These are phyloP conservation scores for Scheffersomyces coipomensis DNA, from an alignment of 805 yeast genomes.

Conservation along the genomic window DNA sequence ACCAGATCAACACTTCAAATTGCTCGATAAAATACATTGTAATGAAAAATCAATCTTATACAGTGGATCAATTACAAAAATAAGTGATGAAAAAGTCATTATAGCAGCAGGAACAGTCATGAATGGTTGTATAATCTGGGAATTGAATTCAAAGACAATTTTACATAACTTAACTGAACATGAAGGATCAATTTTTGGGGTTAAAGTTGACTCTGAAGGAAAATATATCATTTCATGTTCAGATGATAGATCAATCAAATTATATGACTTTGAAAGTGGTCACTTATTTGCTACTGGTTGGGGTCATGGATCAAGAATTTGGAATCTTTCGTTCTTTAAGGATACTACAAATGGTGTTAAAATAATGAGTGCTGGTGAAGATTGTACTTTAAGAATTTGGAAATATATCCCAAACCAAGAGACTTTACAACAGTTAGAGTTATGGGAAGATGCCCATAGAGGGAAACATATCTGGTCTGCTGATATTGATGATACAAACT, in stretches of 20 bases:
- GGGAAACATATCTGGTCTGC: slow-evolving; percentile 91
- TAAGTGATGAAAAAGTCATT: slow-evolving; percentile 39
- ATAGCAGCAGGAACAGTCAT: slow-evolving; percentile 93
- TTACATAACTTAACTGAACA: slow-evolving; percentile 66
- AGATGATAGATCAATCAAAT: slow-evolving; percentile 84
- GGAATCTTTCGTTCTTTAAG: slow-evolving; percentile 66
- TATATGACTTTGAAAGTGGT: slow-evolving; percentile 67
- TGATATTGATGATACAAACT: slow-evolving; percentile 45
- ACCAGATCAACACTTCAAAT: slow-evolving; percentile 14
- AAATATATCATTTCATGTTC: slow-evolving; percentile 74
- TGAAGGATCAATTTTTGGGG: slow-evolving; percentile 90
- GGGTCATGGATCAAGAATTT: slow-evolving; percentile 96
- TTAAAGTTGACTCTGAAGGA: slow-evolving; percentile 58
- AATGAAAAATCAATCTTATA: slow-evolving; percentile 81
- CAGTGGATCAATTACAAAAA: slow-evolving; percentile 70
- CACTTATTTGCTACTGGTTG: slow-evolving; percentile 73
- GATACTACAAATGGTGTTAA: slow-evolving; percentile 16
- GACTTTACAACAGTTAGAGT: slow-evolving; percentile 38
- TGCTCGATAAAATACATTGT: slow-evolving; percentile 40
- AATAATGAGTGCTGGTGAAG: slow-evolving; percentile 78
- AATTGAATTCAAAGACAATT: slow-evolving; percentile 40
- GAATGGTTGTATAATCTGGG: slow-evolving; percentile 86
- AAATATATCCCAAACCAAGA: slow-evolving; percentile 28
- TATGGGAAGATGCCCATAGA: slow-evolving; percentile 64
- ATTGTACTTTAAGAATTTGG: slow-evolving; percentile 85